Conservation (phyloP, 2,329 filamentous ascomycete species). For the Colletotrichum endophyticum region DNA sequence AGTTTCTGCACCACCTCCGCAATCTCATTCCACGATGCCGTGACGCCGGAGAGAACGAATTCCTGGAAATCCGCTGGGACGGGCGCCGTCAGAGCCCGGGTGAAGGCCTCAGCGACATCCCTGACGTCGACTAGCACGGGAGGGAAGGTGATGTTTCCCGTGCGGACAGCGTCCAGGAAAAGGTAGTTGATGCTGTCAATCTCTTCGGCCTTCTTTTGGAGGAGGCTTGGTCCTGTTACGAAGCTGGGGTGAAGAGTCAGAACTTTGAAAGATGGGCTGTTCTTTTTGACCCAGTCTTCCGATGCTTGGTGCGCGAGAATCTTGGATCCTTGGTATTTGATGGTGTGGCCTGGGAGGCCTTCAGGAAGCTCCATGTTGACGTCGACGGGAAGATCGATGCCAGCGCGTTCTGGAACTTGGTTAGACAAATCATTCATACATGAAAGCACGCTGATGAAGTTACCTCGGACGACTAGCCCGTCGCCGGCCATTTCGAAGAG, state of each 20-base stretch:
- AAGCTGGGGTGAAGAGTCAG: slow-evolving; percentile 2
- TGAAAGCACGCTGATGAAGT: neutral
- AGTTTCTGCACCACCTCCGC: neutral
- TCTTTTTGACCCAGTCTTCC: neutral
- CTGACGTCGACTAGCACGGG: neutral
- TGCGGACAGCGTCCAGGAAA: neutral
- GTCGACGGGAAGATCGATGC: neutral
- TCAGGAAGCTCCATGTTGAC: neutral
- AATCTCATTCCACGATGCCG: neutral
- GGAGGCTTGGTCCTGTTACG: neutral
- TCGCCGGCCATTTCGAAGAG: neutral
- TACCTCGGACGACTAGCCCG: neutral
- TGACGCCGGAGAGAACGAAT: neutral
- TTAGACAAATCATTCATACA: neutral
- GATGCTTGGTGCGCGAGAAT: slow-evolving; percentile 1
- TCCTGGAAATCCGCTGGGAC: neutral
- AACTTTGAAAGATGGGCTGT: neutral
- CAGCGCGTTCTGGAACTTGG: neutral
- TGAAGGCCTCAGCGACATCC: neutral
- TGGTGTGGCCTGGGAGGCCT: neutral
- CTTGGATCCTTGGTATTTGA: slow-evolving; percentile 1
- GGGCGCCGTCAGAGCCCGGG: neutral
- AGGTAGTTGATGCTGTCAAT: neutral
- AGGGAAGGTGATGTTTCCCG: neutral
- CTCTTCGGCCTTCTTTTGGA: neutral